Evolutionary conservation across 2,329 filamentous ascomycete species (phyloP).

Genomic region (Esteya vermicola): DNA sequence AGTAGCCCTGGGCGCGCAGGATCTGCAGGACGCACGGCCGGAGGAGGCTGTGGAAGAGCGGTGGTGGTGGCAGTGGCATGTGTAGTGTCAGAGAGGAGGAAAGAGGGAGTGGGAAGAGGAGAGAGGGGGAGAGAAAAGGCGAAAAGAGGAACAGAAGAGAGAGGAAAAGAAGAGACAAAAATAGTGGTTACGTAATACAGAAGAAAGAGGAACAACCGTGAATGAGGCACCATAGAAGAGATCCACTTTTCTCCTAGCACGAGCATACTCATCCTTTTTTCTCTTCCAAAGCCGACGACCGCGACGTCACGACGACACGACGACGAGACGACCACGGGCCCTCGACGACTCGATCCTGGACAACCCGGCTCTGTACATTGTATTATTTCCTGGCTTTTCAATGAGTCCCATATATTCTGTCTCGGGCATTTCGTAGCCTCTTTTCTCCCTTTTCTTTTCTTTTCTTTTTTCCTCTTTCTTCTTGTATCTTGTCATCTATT

Average conservation of each 20-base stretch:
- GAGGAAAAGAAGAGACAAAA: background rate
- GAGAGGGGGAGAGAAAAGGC: background rate
- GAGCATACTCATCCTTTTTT: too few relatives aligned
- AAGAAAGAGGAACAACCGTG: too few relatives aligned
- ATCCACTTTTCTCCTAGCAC: too few relatives aligned
- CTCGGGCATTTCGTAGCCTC: background rate
- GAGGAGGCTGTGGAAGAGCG: conserved; percentile 60
- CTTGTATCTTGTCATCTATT: too few relatives aligned
- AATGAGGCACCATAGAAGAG: too few relatives aligned
- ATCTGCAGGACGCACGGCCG: conserved; percentile 83
- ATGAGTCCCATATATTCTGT: background rate
- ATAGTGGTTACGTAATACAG: too few relatives aligned
- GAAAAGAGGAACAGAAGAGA: background rate
- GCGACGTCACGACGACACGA: too few relatives aligned
- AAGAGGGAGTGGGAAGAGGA: background rate
- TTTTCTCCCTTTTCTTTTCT: background rate
- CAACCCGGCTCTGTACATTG: too few relatives aligned
- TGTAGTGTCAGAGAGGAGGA: conserved; percentile 3
- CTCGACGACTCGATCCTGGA: too few relatives aligned
- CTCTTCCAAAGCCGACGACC: too few relatives aligned
- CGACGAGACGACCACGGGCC: too few relatives aligned
- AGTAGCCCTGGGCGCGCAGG: conserved; percentile 81
- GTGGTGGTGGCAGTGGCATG: conserved; percentile 28
- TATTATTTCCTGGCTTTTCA: background rate
- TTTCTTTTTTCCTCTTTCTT: background rate